Base-by-base conservation (phyloP, 2,329 filamentous ascomycete species). In the Cladophialophora chaetospira region DNA sequence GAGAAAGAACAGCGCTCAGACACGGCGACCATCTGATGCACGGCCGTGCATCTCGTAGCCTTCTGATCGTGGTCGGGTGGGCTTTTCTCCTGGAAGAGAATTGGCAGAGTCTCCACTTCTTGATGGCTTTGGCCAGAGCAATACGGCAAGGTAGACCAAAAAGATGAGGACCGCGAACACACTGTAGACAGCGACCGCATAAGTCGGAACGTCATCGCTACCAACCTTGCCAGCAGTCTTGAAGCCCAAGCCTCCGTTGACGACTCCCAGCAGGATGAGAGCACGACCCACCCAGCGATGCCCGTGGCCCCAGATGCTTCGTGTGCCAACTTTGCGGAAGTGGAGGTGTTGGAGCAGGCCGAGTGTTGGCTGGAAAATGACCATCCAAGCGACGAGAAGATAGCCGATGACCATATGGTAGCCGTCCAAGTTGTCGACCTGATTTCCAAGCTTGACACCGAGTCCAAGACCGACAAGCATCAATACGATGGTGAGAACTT, bases 181-280 rank as follows among this genome's bases (percentile, higher is more conserved):
- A 4, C 72, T 71, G 63, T 82, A 83, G 1, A 74, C 77, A 58
- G 81, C 77, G 5, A 75, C 69, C 0, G 69, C 68, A 13, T 66
- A 65, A 1, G 42, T 62, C 1, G 69, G 70, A 1, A 58, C 57
- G 19, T 69, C 65, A 5, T 70, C 70, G 23, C 67, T 65, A 2
- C 62, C 66, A 35, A 71, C 73, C 15, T 71, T 69, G 17, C 75
- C 71, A 1, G 78, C 75, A 10, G 79, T 69, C 57, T 71, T 68
- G 40, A 83, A 74, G 1, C 82, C 82, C 1, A 84, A 66, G 0
- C 81, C 82, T n/a, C 79, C 82, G 64, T 84, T 84, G 65, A 84
- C 72, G 54, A 83, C 77, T 4, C 80, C 82, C 0, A 84, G 68
- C 0, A 76, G 69, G 13, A 84, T 75, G 26, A 77, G 70, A 26